Percentiles rank a stretch among this genome's conserved stretches.
These are phyloP conservation scores for Hymenoscyphus scutula DNA, from an alignment of 2,329 filamentous ascomycete genomes.

Conservation along the genomic window DNA sequence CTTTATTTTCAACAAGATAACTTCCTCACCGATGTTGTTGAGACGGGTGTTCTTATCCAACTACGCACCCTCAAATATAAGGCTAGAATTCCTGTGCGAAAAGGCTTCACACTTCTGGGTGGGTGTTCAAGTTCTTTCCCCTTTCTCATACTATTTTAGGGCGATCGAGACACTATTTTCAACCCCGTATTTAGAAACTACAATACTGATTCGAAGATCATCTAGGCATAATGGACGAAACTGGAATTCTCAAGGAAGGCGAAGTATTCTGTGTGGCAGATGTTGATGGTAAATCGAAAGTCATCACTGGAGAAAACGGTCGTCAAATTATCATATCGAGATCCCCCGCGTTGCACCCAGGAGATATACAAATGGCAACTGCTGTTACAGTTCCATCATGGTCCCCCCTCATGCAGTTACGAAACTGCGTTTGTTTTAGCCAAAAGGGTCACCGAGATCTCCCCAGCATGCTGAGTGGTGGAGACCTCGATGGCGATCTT, in stretches of 20 bases:
- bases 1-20: conserved; percentile 65
- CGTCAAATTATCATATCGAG: conserved; percentile 59
- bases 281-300: conserved; percentile 34
- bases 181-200: too few relatives aligned
- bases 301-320: conserved; percentile 27
- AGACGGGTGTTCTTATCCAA: conserved; percentile 67
- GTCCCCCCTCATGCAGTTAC: conserved; percentile 60
- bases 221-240: conserved; percentile 84
- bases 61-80: conserved; percentile 76
- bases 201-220: too few relatives aligned
- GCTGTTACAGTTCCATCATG: conserved; percentile 58
- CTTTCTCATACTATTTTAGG: too few relatives aligned
- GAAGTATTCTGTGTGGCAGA: conserved; percentile 64
- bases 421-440: conserved; percentile 79
- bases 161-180: too few relatives aligned
- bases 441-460: conserved; percentile 70
- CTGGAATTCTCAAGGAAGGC: conserved; percentile 61
- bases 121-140: too few relatives aligned
- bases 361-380: conserved; percentile 64
- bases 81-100: conserved; percentile 66
- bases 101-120: conserved; percentile 76
- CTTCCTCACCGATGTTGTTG: conserved; percentile 68
- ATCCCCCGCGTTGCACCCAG: conserved; percentile 76
- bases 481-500: conserved; percentile 80
- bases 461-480: conserved; percentile 74